Conservation (phyloP, 164 flowering plant genomes). For the Tinospora cordifolia region DNA sequence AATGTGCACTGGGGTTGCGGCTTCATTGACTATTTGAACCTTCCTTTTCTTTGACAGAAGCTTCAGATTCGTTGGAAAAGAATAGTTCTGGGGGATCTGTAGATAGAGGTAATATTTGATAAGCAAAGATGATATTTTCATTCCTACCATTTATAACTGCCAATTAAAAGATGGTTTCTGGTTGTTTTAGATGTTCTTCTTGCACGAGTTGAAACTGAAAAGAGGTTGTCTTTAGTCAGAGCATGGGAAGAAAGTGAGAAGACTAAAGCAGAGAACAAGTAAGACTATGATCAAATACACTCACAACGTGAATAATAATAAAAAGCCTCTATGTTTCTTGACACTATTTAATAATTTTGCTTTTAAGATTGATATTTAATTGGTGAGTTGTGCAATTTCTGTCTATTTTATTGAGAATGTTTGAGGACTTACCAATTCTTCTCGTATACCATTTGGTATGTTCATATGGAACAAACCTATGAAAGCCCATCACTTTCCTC, state of each 20-base stretch:
- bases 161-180: not conserved
- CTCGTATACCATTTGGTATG: not conserved
- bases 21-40: not conserved
- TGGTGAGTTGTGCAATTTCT: not conserved
- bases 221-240: conserved; percentile 60
- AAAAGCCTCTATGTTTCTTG: not conserved
- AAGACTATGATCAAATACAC: too few species aligned
- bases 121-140: not conserved
- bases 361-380: not conserved
- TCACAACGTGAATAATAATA: not conserved
- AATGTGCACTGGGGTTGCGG: too few species aligned
- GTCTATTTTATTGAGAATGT: not conserved
- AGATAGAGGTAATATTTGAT: conserved; percentile 52
- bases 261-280: conserved; percentile 81
- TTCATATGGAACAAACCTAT: not conserved
- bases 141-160: not conserved
- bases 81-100: conserved; percentile 46
- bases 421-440: not conserved
- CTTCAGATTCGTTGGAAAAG: conserved; percentile 34
- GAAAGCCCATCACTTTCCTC: not conserved
- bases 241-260: conserved; percentile 98
- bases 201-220: conserved; percentile 61
- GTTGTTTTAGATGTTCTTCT: conserved; percentile 56
- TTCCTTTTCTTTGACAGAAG: conserved; percentile 29
- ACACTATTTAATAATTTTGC: not conserved